These are phyloP conservation scores for Nitzschia sp. DNA, from an alignment of 108 stramenopile genomes.

Conservation along the genomic window DNA sequence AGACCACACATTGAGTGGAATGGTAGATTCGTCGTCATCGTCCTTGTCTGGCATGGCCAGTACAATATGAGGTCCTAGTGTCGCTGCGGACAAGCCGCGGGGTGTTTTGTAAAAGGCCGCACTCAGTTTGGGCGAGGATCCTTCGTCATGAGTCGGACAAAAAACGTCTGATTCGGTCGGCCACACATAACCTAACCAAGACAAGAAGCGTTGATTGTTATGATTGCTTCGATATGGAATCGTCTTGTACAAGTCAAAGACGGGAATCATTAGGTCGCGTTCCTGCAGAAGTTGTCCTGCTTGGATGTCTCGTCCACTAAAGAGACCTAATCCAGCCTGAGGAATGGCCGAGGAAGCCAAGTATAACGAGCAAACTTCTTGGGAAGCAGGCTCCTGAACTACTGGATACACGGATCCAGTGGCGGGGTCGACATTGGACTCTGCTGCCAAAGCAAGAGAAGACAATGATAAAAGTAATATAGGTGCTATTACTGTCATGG, in stretches of 20 bases:
- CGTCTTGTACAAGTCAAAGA: conserved; percentile 6
- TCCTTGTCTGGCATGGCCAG: neutral
- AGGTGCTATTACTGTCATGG: no score
- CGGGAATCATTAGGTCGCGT: conserved; percentile 1
- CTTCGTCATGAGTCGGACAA: neutral
- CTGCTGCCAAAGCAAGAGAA: no score
- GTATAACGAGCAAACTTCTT: conserved; percentile 41
- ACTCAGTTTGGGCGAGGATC: neutral
- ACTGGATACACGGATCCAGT: no score
- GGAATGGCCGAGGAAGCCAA: conserved; percentile 40
- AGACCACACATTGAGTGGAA: conserved; percentile 23
- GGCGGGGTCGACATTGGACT: no score
- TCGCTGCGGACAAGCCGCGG: neutral
- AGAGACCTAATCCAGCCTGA: conserved; percentile 40
- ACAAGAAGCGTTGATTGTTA: conserved; percentile 12
- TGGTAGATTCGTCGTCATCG: neutral
- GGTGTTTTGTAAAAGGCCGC: neutral
- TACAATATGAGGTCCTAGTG: neutral
- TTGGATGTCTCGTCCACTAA: conserved; percentile 7
- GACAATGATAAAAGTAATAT: no score
- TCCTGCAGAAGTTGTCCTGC: neutral
- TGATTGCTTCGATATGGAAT: neutral
- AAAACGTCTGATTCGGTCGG: conserved; percentile 5
- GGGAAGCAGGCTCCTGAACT: no score
- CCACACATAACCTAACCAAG: conserved; percentile 18